Conservation (phyloP, 352 stramenopile genomes). For the Globisporangium heterothallicum region DNA sequence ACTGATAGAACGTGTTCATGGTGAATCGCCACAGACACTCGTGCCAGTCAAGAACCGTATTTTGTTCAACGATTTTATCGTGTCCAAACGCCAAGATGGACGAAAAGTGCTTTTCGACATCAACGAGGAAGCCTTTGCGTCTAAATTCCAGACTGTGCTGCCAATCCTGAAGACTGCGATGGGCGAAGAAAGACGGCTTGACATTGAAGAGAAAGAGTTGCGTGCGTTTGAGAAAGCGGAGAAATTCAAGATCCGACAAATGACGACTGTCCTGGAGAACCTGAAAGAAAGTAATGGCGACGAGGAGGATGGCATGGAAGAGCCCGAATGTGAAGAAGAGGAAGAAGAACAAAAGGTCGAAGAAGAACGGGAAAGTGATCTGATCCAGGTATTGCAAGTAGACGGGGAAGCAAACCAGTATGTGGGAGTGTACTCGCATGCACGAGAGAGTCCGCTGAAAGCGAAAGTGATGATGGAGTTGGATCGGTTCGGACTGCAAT, state of each 20-base stretch:
- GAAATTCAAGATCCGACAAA: conserved; percentile 15
- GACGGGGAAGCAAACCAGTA: background rate
- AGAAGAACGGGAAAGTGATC: background rate
- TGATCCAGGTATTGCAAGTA: background rate
- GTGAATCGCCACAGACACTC: conserved; percentile 19
- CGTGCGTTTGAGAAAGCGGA: conserved; percentile 14
- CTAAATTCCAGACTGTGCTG: conserved; percentile 37
- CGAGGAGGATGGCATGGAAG: conserved; percentile 7
- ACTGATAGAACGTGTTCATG: conserved; percentile 1
- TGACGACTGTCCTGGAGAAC: conserved; percentile 18
- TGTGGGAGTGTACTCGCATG: conserved; percentile 12
- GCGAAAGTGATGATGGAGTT: conserved; percentile 9
- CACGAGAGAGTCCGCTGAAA: conserved; percentile 9
- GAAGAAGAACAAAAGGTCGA: conserved; percentile 2
- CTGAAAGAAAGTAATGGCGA: background rate
- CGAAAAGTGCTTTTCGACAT: conserved; percentile 49
- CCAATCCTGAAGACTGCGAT: conserved; percentile 46
- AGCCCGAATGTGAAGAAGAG: background rate
- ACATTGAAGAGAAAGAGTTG: conserved; percentile 36
- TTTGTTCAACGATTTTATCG: conserved; percentile 54
- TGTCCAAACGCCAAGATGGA: conserved; percentile 20
- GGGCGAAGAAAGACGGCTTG: conserved; percentile 30
- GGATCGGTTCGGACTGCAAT: conserved; percentile 12
- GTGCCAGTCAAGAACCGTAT: conserved; percentile 41
- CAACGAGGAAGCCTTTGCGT: conserved; percentile 34